phyloP scores from a whole-genome alignment of 2,329 filamentous ascomycete genomes.

The Fonsecaea multimorphosa region DNA sequence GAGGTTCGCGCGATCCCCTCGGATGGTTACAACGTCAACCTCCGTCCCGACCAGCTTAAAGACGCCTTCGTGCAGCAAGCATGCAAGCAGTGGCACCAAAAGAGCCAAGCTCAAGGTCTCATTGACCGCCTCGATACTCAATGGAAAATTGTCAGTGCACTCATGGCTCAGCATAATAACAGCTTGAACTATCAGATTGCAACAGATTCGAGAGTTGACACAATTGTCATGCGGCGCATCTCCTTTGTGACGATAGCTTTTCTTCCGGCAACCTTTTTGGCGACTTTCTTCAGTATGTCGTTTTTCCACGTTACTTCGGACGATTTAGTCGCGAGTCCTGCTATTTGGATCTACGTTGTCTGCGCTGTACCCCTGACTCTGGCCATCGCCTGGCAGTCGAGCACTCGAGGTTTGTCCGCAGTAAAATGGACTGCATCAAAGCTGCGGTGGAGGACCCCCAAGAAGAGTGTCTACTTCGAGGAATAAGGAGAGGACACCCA shows the following conservation, averaged over 20 bases:
- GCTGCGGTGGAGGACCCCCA: neutral
- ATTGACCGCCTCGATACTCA: conserved; percentile 11
- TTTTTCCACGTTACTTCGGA: conserved; percentile 6
- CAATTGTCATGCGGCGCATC: conserved; percentile 12
- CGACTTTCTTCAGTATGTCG: conserved; percentile 21
- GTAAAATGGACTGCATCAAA: neutral
- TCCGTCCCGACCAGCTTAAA: neutral
- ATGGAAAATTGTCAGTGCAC: conserved; percentile 7
- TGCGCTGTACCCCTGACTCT: neutral
- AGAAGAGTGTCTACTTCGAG: neutral
- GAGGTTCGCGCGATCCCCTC: neutral
- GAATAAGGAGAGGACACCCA: neutral
- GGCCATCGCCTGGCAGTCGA: neutral
- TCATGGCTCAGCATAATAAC: conserved; percentile 13
- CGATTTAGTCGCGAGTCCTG: neutral
- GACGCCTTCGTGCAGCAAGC: neutral
- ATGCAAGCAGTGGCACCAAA: neutral
- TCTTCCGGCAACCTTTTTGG: conserved; percentile 20
- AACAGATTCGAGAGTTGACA: conserved; percentile 4
- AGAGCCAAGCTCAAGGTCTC: conserved; percentile 11
- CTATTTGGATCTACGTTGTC: conserved; percentile 16
- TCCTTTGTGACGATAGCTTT: conserved; percentile 5
- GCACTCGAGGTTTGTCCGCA: neutral
- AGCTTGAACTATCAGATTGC: conserved; percentile 7
- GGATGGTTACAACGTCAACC: neutral